Base-by-base conservation (phyloP, 345 rosid species). In the Eucalyptus pumila region DNA sequence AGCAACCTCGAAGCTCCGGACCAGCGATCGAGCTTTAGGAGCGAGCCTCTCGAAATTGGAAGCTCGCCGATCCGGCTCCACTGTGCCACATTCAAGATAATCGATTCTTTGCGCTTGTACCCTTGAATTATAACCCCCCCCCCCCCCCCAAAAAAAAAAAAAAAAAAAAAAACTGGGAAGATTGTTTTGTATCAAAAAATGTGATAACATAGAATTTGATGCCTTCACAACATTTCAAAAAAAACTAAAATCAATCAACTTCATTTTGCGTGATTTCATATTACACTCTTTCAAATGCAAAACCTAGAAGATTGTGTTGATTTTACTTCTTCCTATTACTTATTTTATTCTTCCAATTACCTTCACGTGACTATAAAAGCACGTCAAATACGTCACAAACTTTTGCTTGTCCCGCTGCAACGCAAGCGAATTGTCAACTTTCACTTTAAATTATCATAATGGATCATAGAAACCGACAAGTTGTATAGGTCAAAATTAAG, bases 51-150 rank as follows among this genome's bases (percentile, higher is more conserved):
- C 40, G 21, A 67, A 67, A 15, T 3, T 16, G 40, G 40, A 67
- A 67, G 80, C 80, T 67, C 1, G 80, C 80, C 34, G 40, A 9
- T 67, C 80, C 40, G 32, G 23, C 92, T 95, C 86, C 92, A 93
- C 86, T 17, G 9, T 51, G 56, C 56, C 56, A 51, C 56, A 7
- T 51, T 7, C 56, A 1, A 51, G 23, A 51, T 51, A 51, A 51
- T 51, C 56, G 23, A 17, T 9, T 51, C 56, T 51, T 17, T 51
- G 24, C 4, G 56, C 23, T 51, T 51, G 56, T 51, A 51, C 8
- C 56, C 23, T 51, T 17, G 23, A 17, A 51, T 51, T 51, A 4
- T 51, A 51, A 51, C 23, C 42, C 42, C 6, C n/a, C n/a, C n/a
- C n/a, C n/a, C n/a, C n/a, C n/a, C n/a, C n/a, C n/a, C n/a, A n/a